Evolutionary conservation across 1,284 basidiomycete genomes (phyloP), one percentile per base, ranked within the genome.

Genomic region (Pseudozyma sp.): DNA sequence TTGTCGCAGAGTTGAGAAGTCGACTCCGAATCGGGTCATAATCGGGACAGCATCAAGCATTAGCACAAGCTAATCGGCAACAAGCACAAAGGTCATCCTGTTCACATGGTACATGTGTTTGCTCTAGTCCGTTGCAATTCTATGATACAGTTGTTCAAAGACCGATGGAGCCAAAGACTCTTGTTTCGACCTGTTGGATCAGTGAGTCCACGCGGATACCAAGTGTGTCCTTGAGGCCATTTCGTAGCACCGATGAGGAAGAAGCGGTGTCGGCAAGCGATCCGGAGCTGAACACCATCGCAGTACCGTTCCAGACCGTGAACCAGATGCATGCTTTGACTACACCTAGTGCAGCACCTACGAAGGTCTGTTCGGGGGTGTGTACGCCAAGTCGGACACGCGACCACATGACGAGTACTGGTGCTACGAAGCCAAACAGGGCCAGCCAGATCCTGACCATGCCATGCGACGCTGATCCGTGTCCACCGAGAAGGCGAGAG

Each of bases 401-500:
- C 1, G 76, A 77, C 76, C 76, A 77, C 70, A 77, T 77, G 49
- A 77, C 76, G 3, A 66, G 55, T 10, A 71, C 58, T 0, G 76
- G 76, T 0, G 59, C 54, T 16, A 55, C 59, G 4, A 74, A 40
- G 1, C 71, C 61, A 2, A 77, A 11, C 14, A 70, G 18, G 3
- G 59, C 66, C 6, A 77, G 48, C 68, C 74, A 68, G 8, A 59
- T 43, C 1, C 64, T 56, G 4, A 58, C 48, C 67, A 70, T 61
- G n/a, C 11, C 16, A n/a, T 70, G 63, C n/a, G 54, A 48, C 25
- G 42, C 16, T 8, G 49, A 44, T n/a, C 47, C 14, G n/a, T 48
- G 42, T 19, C 43, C 48, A 1, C 11, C 2, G 8, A 16, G 18
- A 3, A 45, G 21, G 34, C 48, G 31, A 14, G 51, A 42, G 18